These are phyloP conservation scores for Phymatotrichopsis omnivora DNA, from an alignment of 2,329 filamentous ascomycete species.

Conservation along the genomic window DNA sequence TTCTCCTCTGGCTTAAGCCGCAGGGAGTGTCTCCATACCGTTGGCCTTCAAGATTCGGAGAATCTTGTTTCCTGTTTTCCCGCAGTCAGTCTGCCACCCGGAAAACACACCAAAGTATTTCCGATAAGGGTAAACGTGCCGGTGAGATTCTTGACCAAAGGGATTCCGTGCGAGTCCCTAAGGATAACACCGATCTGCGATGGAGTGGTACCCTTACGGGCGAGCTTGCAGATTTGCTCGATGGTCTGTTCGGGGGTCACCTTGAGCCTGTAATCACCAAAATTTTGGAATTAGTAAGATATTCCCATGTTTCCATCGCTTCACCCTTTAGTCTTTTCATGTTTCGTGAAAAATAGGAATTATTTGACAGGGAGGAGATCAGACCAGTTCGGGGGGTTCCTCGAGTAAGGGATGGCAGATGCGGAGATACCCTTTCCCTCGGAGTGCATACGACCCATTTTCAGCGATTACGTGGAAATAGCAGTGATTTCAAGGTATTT, in stretches of 20 bases:
- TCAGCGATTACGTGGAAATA: no score
- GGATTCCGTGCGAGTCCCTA: slow-evolving; percentile 94
- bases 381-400: slow-evolving; percentile 73
- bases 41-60: slow-evolving; percentile 95
- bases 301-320: no score
- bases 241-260: slow-evolving; percentile 96
- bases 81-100: slow-evolving; percentile 2
- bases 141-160: slow-evolving; percentile 95
- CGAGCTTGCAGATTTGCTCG: slow-evolving; percentile 98
- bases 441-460: slow-evolving; percentile 51
- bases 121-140: slow-evolving; percentile 49
- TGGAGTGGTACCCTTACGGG: slow-evolving; percentile 96
- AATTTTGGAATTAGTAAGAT: no score
- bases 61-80: slow-evolving; percentile 86
- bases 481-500: no score
- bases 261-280: slow-evolving; percentile 54
- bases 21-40: slow-evolving; percentile 59
- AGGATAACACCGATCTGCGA: slow-evolving; percentile 99
- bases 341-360: no score
- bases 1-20: slow-evolving; percentile 16
- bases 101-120: neutral
- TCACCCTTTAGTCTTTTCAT: no score
- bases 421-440: slow-evolving; percentile 98
- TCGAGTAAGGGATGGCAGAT: slow-evolving; percentile 94
- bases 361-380: no score